Base-by-base conservation (phyloP, 306 rosid species). In the Vicia faba region DNA sequence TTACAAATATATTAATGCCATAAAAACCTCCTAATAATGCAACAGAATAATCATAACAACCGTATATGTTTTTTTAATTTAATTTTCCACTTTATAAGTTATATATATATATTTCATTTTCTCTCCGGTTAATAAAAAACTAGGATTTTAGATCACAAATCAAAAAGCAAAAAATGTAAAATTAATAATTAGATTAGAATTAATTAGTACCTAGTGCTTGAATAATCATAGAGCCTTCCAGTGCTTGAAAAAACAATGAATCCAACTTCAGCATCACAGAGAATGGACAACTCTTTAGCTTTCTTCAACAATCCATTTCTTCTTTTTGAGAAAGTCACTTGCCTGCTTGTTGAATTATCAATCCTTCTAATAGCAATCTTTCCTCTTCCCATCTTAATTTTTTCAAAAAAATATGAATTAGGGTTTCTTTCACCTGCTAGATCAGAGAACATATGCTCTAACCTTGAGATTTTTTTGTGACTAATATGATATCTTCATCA, bases 221-320 rank as follows among this genome's bases (percentile, higher is more conserved):
- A 70, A 54, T 64, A 81, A 1, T 81, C 85, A 65, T 74, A 74
- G 23, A 81, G 85, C 80, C 66, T 81, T 13, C 80, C 71, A 1
- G 85, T 81, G 78, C 85, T 81, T 13, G 85, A 81, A 51, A 81
- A 81, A 2, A 77, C 82, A 26, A 77, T 74, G 71, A 81, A 77
- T 65, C 85, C 85, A 77, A 81, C 82, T 65, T 81, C 85, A 3
- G 85, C 85, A 69, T 81, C 85, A 29, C 85, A 81, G 0, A 81
- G 80, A 73, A 81, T 78, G 3, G 85, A 81, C 3, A 81, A 58
- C 15, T 81, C 85, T 53, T 31, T 77, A 0, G 82, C 85, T 73
- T 81, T 81, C 77, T 81, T 81, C 48, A 81, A 19, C 72, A 81
- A 69, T 44, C 85, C 85, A 64, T 59, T 81, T 45, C 85, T 77